A percentile compares a stretch with the other conserved stretches of the same genome.
phyloP scores from a whole-genome alignment of 108 stramenopile species.

The Nitzschia palea region DNA sequence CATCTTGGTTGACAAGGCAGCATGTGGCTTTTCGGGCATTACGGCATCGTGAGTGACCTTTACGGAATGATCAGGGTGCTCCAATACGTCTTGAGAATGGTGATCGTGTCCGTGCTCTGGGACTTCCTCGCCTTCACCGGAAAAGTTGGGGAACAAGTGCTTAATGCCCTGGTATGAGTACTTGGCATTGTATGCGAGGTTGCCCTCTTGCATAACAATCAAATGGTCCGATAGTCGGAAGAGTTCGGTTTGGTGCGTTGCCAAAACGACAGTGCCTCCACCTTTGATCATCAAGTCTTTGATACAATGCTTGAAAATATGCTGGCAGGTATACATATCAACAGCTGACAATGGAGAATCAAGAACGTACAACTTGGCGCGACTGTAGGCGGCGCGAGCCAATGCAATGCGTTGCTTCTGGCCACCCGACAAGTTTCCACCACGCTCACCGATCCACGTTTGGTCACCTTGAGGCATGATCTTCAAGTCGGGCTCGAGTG shows the following conservation, averaged over 20 bases:
- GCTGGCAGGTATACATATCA: constrained; percentile 95
- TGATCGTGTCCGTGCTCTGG: too few species aligned
- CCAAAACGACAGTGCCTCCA: constrained; percentile 72
- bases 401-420: constrained; percentile 92
- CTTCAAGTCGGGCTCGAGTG: constrained; percentile 81
- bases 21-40: too few species aligned
- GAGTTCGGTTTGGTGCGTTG: constrained; percentile 90
- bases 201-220: constrained; percentile 80
- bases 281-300: constrained; percentile 52
- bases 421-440: constrained; percentile 89
- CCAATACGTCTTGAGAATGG: too few species aligned
- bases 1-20: not conserved
- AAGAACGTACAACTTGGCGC: constrained; percentile 59
- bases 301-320: constrained; percentile 88
- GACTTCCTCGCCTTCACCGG: too few species aligned
- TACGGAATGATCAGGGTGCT: too few species aligned
- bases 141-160: constrained; percentile 63
- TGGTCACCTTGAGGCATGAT: constrained; percentile 89
- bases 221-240: constrained; percentile 86
- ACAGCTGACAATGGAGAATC: constrained; percentile 95
- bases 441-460: constrained; percentile 90
- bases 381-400: constrained; percentile 85
- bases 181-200: too few species aligned
- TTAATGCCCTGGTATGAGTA: too few species aligned
- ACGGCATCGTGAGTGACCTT: too few species aligned